A percentile compares a stretch with the other conserved stretches of the same genome.
Evolutionary conservation across 805 yeast species (phyloP).

Genomic region (Candida khao-thaluensis): DNA sequence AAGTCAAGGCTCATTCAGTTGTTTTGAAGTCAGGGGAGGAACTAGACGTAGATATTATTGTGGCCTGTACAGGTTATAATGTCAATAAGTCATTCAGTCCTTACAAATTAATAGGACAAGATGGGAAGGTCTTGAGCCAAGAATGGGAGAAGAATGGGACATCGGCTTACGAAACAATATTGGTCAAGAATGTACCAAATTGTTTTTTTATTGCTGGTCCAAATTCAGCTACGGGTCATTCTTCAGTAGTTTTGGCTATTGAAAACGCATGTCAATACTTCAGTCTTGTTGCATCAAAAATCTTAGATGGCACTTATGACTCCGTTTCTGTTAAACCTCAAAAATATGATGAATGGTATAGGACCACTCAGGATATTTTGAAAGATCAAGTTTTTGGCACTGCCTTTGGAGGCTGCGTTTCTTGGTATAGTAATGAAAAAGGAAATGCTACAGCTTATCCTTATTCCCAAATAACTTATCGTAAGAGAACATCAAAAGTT

Average conservation of each 20-base stretch:
- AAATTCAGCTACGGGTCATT: conserved; percentile 43
- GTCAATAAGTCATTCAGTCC: conserved; percentile 19
- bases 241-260: conserved; percentile 39
- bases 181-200: conserved; percentile 36
- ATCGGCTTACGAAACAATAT: conserved; percentile 35
- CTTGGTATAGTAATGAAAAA: conserved; percentile 37
- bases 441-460: conserved; percentile 37
- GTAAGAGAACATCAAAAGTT: conserved; percentile 27
- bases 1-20: conserved; percentile 28
- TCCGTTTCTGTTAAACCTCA: conserved; percentile 31
- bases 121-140: conserved; percentile 22
- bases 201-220: conserved; percentile 39
- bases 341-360: conserved; percentile 36
- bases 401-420: conserved; percentile 38
- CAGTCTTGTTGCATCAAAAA: conserved; percentile 22
- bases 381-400: conserved; percentile 35
- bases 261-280: conserved; percentile 32
- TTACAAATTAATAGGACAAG: conserved; percentile 24
- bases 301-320: conserved; percentile 27
- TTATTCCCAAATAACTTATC: conserved; percentile 33
- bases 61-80: conserved; percentile 44
- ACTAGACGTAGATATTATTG: conserved; percentile 36
- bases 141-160: conserved; percentile 32
- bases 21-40: conserved; percentile 27
- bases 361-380: conserved; percentile 25